These are phyloP conservation scores for Linum trigynum DNA, from an alignment of 345 rosid genomes.

Conservation along the genomic window DNA sequence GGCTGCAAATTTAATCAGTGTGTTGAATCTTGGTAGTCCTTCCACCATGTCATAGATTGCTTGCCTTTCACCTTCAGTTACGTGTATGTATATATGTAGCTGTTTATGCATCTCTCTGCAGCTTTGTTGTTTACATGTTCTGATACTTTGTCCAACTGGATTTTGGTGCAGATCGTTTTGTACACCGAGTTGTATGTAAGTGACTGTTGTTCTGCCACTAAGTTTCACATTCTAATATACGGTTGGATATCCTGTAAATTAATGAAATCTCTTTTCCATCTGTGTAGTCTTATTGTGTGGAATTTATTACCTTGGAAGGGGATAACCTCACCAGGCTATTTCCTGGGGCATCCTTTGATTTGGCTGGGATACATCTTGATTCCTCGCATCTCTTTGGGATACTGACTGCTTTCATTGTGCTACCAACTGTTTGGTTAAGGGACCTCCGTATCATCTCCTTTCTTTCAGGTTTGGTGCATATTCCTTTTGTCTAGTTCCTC, in stretches of 20 bases:
- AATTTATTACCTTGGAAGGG: constrained; percentile 85
- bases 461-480: constrained; percentile 53
- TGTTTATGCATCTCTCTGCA: too few relatives aligned
- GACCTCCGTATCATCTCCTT: constrained; percentile 75
- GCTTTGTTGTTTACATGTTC: constrained; percentile 2
- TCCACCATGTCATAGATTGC: too few relatives aligned
- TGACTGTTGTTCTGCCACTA: constrained; percentile 7
- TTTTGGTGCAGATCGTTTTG: constrained; percentile 55
- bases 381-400: constrained; percentile 70
- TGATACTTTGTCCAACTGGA: constrained; percentile 19
- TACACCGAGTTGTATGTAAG: constrained; percentile 82
- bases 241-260: constrained; percentile 4
- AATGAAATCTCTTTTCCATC: constrained; percentile 4
- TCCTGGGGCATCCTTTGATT: constrained; percentile 62
- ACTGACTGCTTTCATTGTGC: constrained; percentile 55
- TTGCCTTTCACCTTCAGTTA: too few relatives aligned
- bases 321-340: constrained; percentile 78
- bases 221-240: background rate
- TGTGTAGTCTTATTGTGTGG: constrained; percentile 80
- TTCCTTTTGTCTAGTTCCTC: background rate
- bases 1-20: background rate
- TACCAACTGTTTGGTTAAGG: constrained; percentile 80
- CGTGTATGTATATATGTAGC: too few relatives aligned
- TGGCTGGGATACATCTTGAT: constrained; percentile 52
- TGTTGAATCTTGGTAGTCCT: background rate